Evolutionary conservation across 202 grass and related monocot genomes (phyloP), one percentile per base, ranked within the genome.

Genomic region (Miscanthus sacchariflorus): DNA sequence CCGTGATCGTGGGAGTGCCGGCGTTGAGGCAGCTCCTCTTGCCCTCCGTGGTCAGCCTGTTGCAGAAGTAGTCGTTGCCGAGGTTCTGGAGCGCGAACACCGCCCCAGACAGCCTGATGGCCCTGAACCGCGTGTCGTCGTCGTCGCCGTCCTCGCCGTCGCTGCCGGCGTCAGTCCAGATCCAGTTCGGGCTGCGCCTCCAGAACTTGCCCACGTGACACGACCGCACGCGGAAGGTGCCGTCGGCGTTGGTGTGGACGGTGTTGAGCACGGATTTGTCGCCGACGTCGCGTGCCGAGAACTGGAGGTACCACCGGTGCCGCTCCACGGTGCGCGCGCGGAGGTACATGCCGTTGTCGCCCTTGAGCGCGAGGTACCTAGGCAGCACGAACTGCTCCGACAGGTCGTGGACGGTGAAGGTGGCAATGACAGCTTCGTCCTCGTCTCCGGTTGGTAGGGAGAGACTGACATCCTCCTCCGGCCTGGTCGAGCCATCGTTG

Each of bases 11-110:
- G 4, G 45, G 63, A 9, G 73, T 48, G 19, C 28, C 83, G 13
- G 74, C 83, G 19, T 78, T 78, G 30, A 85, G 64, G 74, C 83
- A 78, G 83, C 11, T 54, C 28, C 46, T 39, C 63, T 85, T 85
- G 63, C 44, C 42, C 21, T 85, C 83, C 2, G 58, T 76, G 59
- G 42, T 85, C n/a, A 85, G 28, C 64, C 83, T 85, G 1, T 43
- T 78, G 74, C 83, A 85, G 44, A 70, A 85, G 63, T 50, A 78
- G 13, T 56, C 18, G 83, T 85, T 78, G 83, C 74, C 74, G 19
- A 78, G 7, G 64, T 39, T 77, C 72, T 68, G 83, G 13, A 85
- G 83, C 45, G 63, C 83, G 13, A 85, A 25, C n/a, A 24, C 59
- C n/a, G n/a, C 12, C 72, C 63, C 64, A 28, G 65, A 69, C 5